Evolutionary conservation across 108 stramenopile genomes (phyloP).

Genomic region (Cylindrotheca closterium): DNA sequence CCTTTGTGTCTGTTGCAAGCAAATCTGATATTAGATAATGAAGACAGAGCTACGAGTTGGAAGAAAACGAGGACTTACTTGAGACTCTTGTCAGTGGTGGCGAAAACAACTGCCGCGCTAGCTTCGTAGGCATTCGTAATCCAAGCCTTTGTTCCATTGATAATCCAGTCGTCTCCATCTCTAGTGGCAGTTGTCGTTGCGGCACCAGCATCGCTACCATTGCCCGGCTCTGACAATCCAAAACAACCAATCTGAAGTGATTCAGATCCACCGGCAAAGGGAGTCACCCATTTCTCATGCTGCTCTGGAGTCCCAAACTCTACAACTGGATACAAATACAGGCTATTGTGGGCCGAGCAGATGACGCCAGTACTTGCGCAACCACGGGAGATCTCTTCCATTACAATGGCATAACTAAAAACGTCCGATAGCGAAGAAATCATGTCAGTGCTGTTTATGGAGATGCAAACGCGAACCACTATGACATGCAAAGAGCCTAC

Average conservation of each 20-base stretch:
- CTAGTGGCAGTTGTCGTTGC: constrained; percentile 89
- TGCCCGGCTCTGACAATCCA: constrained; percentile 89
- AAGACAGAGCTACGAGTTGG: not conserved
- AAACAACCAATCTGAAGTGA: constrained; percentile 76
- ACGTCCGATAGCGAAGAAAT: no score
- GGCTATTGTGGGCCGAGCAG: constrained; percentile 94
- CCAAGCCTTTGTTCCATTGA: constrained; percentile 99
- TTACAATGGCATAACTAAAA: constrained; percentile 98
- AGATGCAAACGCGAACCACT: no score
- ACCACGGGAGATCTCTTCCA: constrained; percentile 97
- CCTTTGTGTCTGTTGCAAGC: constrained; percentile 82
- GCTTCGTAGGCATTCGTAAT: constrained; percentile 97
- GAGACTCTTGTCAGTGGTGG: constrained; percentile 94
- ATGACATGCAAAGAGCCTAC: no score
- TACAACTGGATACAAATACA: constrained; percentile 93
- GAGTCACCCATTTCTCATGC: constrained; percentile 75
- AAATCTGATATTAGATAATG: not conserved
- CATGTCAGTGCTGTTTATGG: no score
- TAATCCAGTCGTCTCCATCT: constrained; percentile 88
- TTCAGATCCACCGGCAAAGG: constrained; percentile 59
- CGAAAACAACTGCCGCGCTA: constrained; percentile 91
- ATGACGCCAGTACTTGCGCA: constrained; percentile 96
- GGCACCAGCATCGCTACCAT: constrained; percentile 93
- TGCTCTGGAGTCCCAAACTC: constrained; percentile 88
- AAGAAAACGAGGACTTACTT: constrained; percentile 64